Percentiles rank a stretch among this genome's conserved stretches.
Evolutionary conservation across 2,329 filamentous ascomycete genomes (phyloP).

Genomic region (Trichoderma koningiopsis): DNA sequence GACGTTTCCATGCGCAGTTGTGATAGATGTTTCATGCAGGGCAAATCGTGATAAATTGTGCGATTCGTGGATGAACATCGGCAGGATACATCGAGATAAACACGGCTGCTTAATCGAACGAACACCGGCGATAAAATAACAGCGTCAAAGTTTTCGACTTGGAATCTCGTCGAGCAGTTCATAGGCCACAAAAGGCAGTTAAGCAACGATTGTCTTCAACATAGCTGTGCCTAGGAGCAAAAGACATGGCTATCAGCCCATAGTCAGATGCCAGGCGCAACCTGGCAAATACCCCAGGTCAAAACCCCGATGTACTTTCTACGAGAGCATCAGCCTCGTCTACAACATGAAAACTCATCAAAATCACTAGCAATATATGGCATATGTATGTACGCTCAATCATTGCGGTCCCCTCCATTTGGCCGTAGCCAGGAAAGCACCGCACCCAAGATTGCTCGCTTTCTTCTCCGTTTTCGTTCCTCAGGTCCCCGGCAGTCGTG

Average conservation of each 20-base stretch:
- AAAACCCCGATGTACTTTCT: neutral
- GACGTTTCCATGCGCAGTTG: neutral
- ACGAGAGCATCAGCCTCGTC: neutral
- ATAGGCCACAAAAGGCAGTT: neutral
- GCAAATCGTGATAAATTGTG: neutral
- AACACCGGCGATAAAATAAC: neutral
- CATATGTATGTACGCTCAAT: slow-evolving; percentile 56
- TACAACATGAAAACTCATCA: slow-evolving; percentile 10
- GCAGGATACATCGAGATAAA: neutral
- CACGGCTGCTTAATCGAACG: neutral
- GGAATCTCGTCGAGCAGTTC: no score
- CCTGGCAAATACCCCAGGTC: neutral
- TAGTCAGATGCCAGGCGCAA: neutral
- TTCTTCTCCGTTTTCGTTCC: slow-evolving; percentile 56
- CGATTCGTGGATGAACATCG: neutral
- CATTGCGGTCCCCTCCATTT: slow-evolving; percentile 60
- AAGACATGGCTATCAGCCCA: neutral
- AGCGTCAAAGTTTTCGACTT: neutral
- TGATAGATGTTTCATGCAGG: neutral
- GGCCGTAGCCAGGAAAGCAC: slow-evolving; percentile 52
- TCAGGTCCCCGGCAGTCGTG: slow-evolving; percentile 51
- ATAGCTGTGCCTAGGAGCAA: neutral
- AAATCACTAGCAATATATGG: neutral
- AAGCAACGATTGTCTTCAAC: neutral
- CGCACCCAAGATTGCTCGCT: slow-evolving; percentile 62